These are phyloP conservation scores for Anastatica hierochuntica DNA, from an alignment of 345 rosid genomes.

Conservation along the genomic window DNA sequence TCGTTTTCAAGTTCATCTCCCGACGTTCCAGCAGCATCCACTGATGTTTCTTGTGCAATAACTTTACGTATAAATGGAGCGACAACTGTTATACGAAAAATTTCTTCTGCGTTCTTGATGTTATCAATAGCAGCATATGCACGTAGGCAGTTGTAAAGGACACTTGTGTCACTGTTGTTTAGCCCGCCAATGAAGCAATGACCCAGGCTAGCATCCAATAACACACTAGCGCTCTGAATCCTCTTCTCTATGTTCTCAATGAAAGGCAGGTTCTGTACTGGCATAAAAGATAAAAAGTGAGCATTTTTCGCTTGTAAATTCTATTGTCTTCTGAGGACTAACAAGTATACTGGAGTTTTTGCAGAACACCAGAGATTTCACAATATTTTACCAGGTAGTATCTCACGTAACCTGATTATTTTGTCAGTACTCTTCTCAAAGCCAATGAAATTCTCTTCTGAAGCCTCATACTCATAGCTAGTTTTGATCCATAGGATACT, in stretches of 20 bases:
- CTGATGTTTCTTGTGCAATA: conserved; percentile 45
- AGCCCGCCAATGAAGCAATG: conserved; percentile 91
- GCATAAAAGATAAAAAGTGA: conserved; percentile 55
- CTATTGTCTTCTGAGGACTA: no score
- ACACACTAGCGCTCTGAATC: conserved; percentile 70
- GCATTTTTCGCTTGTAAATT: no score
- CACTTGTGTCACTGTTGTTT: conserved; percentile 72
- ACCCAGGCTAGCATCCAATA: conserved; percentile 88
- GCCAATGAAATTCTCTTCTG: neutral
- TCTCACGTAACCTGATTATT: neutral
- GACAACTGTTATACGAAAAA: conserved; percentile 62
- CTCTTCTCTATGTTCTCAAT: conserved; percentile 96
- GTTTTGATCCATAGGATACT: neutral
- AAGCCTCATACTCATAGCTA: neutral
- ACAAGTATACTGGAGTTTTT: no score
- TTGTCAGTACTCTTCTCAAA: neutral
- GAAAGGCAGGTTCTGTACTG: conserved; percentile 98
- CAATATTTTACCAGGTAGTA: neutral
- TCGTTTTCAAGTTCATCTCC: conserved; percentile 72
- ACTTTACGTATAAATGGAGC: conserved; percentile 59
- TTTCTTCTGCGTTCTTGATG: conserved; percentile 59
- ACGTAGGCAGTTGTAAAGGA: conserved; percentile 87
- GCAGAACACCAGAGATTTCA: neutral
- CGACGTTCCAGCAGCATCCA: conserved; percentile 34
- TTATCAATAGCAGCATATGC: conserved; percentile 92